Conservation (phyloP, 768 basidiomycete genomes). For the Tricholoma hemisulphureum region DNA sequence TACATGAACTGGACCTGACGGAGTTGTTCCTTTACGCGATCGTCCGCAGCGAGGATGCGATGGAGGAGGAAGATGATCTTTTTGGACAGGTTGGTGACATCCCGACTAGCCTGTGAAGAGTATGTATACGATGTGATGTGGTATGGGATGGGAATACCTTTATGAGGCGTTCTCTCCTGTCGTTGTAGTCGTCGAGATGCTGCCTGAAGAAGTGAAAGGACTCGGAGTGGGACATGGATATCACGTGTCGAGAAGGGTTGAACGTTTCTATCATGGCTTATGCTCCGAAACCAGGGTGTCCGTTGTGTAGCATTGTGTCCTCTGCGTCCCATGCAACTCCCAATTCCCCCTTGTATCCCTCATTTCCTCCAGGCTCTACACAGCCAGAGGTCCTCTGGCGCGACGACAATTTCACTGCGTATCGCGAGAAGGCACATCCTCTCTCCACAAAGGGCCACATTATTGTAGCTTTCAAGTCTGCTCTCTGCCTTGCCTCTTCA, state of each 20-base stretch:
- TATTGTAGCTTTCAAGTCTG: constrained; percentile 75
- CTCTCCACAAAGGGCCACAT: constrained; percentile 74
- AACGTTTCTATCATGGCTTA: constrained; percentile 45
- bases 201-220: constrained; percentile 64
- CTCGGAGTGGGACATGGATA: constrained; percentile 24
- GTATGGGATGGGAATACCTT: constrained; percentile 50
- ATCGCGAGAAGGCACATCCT: constrained; percentile 66
- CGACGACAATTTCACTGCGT: constrained; percentile 75
- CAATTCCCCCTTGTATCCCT: constrained; percentile 45
- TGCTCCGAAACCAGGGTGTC: constrained; percentile 65
- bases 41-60: constrained; percentile 47
- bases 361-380: constrained; percentile 45
- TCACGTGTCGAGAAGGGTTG: constrained; percentile 5
- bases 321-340: constrained; percentile 45
- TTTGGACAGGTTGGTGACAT: constrained; percentile 89
- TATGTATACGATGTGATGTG: neutral
- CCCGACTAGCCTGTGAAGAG: constrained; percentile 63
- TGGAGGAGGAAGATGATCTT: constrained; percentile 93
- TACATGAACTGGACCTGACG: constrained; percentile 66
- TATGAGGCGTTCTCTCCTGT: constrained; percentile 86
- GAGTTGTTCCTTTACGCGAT: constrained; percentile 55
- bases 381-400: constrained; percentile 68
- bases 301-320: constrained; percentile 73
- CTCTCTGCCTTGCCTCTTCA: constrained; percentile 12
- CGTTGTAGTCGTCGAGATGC: constrained; percentile 80